Conservation (phyloP, 2,329 filamentous ascomycete species). For the Delphinella strobiligena region DNA sequence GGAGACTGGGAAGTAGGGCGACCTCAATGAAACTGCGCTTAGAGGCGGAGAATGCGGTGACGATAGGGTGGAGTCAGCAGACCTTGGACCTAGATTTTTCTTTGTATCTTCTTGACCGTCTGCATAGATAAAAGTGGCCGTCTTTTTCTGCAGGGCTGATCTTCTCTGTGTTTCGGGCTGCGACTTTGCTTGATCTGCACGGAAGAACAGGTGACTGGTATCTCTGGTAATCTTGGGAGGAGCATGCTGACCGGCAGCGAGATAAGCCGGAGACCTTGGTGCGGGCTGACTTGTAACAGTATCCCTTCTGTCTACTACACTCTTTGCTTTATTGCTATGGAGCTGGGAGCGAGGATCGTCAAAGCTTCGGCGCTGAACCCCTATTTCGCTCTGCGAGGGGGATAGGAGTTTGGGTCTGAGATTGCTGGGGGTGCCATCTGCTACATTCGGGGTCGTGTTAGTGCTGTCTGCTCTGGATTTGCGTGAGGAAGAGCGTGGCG, state of each 20-base stretch:
- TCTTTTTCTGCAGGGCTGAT: slow-evolving; percentile 28
- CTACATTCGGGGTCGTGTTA: slow-evolving; percentile 39
- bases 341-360: neutral
- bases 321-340: slow-evolving; percentile 21
- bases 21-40: slow-evolving; percentile 16
- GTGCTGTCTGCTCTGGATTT: slow-evolving; percentile 60
- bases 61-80: slow-evolving; percentile 25
- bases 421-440: slow-evolving; percentile 35
- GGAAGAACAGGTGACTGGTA: slow-evolving; percentile 55
- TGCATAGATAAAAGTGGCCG: slow-evolving; percentile 39
- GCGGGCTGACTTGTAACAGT: neutral
- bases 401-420: slow-evolving; percentile 24
- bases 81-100: slow-evolving; percentile 23
- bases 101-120: slow-evolving; percentile 34
- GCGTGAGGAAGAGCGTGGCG: slow-evolving; percentile 64
- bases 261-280: neutral
- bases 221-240: slow-evolving; percentile 1
- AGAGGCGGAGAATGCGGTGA: slow-evolving; percentile 24
- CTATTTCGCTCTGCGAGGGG: slow-evolving; percentile 13
- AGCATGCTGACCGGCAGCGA: neutral
- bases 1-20: slow-evolving; percentile 20
- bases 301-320: slow-evolving; percentile 14
- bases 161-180: slow-evolving; percentile 14
- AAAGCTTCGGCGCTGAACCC: neutral
- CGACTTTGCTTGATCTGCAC: slow-evolving; percentile 63